A percentile compares a stretch with the other conserved stretches of the same genome.
Evolutionary conservation across 164 flowering plant genomes (phyloP).

Genomic region (Piper betle): DNA sequence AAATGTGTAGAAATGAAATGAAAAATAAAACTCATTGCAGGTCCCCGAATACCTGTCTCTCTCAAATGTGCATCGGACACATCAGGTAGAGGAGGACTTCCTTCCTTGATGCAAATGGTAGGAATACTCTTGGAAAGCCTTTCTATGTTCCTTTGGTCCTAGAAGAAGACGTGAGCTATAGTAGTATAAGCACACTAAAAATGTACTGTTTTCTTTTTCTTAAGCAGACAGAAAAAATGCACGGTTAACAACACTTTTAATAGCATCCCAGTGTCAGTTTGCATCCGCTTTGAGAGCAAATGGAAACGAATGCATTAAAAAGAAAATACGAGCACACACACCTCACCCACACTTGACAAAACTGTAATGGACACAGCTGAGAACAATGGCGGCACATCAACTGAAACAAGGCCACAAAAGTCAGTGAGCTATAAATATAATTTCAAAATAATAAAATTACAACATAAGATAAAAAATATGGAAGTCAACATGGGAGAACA

Average conservation of each 20-base stretch:
- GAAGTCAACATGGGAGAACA: background rate
- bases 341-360: background rate
- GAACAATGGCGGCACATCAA: slow-evolving; percentile 1
- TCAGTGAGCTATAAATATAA: background rate
- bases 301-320: background rate
- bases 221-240: too few relatives aligned
- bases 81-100: slow-evolving; percentile 85
- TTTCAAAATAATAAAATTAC: too few relatives aligned
- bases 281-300: background rate
- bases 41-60: slow-evolving; percentile 26
- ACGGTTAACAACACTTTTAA: too few relatives aligned
- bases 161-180: slow-evolving; percentile 11
- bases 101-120: slow-evolving; percentile 63
- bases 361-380: slow-evolving; percentile 1
- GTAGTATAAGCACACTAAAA: background rate
- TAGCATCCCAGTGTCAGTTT: background rate
- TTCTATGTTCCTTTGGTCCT: slow-evolving; percentile 24
- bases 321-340: background rate
- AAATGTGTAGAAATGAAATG: too few relatives aligned
- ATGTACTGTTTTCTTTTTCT: background rate
- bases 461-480: background rate
- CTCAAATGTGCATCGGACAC: slow-evolving; percentile 23
- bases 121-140: slow-evolving; percentile 37
- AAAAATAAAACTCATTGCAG: background rate
- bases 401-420: background rate